Conservation (phyloP, 352 stramenopile genomes). For the Aphanomyces astaci region DNA sequence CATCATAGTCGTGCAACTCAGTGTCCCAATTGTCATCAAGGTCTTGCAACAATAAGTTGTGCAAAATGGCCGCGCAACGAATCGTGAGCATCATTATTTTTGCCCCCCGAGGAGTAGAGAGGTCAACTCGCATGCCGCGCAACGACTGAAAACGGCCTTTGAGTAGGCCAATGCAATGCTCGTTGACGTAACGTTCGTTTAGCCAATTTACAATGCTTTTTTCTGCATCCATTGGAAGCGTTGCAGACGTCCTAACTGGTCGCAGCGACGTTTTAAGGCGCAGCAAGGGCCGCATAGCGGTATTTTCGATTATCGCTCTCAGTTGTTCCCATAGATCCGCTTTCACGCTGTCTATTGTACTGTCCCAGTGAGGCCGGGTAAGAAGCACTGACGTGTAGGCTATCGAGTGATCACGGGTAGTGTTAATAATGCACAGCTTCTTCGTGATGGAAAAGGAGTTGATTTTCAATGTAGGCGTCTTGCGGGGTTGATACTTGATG, state of each 20-base stretch:
- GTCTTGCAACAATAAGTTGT: not conserved
- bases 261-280: not conserved
- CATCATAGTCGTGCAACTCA: not conserved
- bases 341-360: not conserved
- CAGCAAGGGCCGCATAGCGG: not conserved
- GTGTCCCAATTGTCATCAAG: not conserved
- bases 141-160: slow-evolving; percentile 9
- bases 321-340: slow-evolving; percentile 1
- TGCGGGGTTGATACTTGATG: not conserved
- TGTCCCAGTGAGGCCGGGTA: not conserved
- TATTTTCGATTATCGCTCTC: not conserved
- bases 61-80: not conserved
- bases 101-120: not conserved
- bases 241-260: not conserved
- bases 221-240: not conserved
- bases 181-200: slow-evolving; percentile 5
- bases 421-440: slow-evolving; percentile 5
- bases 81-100: not conserved
- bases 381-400: not conserved
- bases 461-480: not conserved
- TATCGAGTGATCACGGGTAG: not conserved
- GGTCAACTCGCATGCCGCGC: not conserved
- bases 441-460: not conserved
- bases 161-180: slow-evolving; percentile 13
- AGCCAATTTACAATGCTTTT: not conserved